A percentile compares a stretch with the other conserved stretches of the same genome.
phyloP scores from a whole-genome alignment of 495 filamentous ascomycete species.

The Podospora pseudocomata region DNA sequence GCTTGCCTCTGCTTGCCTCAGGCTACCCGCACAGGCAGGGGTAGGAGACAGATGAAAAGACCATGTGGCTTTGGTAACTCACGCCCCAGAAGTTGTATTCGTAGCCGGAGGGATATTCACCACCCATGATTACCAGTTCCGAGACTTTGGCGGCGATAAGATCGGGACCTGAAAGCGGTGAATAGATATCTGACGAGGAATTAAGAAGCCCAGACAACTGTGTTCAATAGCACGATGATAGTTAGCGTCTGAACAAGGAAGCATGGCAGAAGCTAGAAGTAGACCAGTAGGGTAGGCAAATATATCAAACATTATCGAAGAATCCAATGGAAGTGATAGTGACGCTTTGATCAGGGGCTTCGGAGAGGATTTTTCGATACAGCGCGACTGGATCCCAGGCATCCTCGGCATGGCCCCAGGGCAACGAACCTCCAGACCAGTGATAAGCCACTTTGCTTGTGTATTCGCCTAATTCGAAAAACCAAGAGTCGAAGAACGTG shows the following conservation, averaged over 20 bases:
- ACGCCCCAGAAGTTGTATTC: constrained; percentile 44
- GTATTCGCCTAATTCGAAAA: constrained; percentile 33
- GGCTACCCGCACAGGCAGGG: too few relatives aligned
- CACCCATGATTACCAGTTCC: constrained; percentile 48
- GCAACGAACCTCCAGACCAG: constrained; percentile 30
- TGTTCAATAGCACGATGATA: neutral
- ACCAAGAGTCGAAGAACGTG: constrained; percentile 42
- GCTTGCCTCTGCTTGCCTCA: too few relatives aligned
- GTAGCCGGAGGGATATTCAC: constrained; percentile 40
- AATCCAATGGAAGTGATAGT: constrained; percentile 46
- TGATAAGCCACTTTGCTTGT: constrained; percentile 42
- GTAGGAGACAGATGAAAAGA: too few relatives aligned
- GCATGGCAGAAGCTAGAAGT: neutral
- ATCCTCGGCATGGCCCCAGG: constrained; percentile 33
- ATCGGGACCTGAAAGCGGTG: constrained; percentile 32
- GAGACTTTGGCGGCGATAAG: constrained; percentile 41
- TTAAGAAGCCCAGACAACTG: constrained; percentile 40
- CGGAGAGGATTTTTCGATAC: constrained; percentile 41
- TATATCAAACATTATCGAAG: constrained; percentile 34
- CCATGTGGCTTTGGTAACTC: too few relatives aligned
- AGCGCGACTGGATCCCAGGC: constrained; percentile 42
- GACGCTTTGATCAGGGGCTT: constrained; percentile 35
- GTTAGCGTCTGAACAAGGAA: neutral
- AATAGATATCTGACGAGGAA: constrained; percentile 35
- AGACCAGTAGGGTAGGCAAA: neutral